Evolutionary conservation across 176 grass and related monocot species (phyloP), one percentile per base, ranked within the genome.

Genomic region (Rhipidocladum racemiflorum): DNA sequence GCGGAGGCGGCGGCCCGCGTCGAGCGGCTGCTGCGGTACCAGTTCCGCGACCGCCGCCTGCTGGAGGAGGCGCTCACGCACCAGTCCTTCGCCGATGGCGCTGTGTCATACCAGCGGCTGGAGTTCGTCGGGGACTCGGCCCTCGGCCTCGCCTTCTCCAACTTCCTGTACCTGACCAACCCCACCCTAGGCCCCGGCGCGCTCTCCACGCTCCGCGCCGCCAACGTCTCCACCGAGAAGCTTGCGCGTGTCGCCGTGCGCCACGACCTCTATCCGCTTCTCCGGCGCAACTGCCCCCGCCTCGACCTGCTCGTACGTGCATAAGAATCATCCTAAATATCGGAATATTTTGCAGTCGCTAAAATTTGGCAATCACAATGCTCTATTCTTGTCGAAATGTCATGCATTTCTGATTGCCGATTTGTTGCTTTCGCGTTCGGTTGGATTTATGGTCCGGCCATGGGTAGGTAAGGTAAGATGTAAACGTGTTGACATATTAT

Each of bases 161-260:
- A 87, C 45, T 92, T 67, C 79, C 66, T 94, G 29, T 90, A 74
- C 79, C 70, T 90, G 23, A 79, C 81, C 49, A 82, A 97, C 65
- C 90, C 83, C 6, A 49, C 24, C 21, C 83, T 88, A 1, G 85
- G 73, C 28, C 86, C 90, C 13, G 92, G 94, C 20, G 76, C 68
- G 17, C 88, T 94, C 35, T 83, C 94, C 29, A 43, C 62, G 20
- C 87, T 97, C 78, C 82, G 92, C 45, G 76, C 85, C 34, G 94
- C 90, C 50, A 94, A 94, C 74, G 51, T 97, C 62, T 92, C 89
- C 35, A 97, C 89, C 40, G 92, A 94, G 81, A 97, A 94, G 72
- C 87, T 94, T 0, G 94, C 88, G 2, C 91, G 88, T 48, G 91
- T 83, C 7, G 89, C 91, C 32, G 88, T 97, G 13, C 83, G 86